These are phyloP conservation scores for Peterozyma toletana DNA, from an alignment of 805 yeast genomes.

Conservation along the genomic window DNA sequence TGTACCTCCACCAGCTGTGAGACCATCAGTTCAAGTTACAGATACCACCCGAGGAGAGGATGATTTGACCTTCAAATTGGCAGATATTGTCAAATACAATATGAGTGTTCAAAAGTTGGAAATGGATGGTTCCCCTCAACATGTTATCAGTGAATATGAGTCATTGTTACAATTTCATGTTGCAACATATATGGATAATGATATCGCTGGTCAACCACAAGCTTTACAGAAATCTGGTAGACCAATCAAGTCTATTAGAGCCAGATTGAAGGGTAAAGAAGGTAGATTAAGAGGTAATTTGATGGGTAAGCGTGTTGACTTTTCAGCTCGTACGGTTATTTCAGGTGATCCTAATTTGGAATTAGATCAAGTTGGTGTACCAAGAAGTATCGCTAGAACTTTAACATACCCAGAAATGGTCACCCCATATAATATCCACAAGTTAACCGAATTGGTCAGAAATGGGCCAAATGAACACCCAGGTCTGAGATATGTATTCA, in stretches of 20 bases:
- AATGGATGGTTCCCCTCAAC: constrained; percentile 99
- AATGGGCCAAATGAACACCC: constrained; percentile 99
- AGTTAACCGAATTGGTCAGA: constrained; percentile 85
- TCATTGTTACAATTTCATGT: constrained; percentile 94
- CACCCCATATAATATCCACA: constrained; percentile 94
- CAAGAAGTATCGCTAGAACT: constrained; percentile 92
- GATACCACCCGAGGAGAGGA: constrained; percentile 99
- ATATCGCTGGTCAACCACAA: constrained; percentile 99
- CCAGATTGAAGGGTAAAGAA: constrained; percentile 99
- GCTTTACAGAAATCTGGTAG: constrained; percentile 98
- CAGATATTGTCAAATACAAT: constrained; percentile 94
- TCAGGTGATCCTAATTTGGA: constrained; percentile 99
- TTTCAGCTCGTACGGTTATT: constrained; percentile 97
- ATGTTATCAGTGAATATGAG: constrained; percentile 94
- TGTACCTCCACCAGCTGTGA: constrained; percentile 99
- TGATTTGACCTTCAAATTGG: constrained; percentile 95
- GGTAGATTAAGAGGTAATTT: constrained; percentile 97
- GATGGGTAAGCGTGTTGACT: constrained; percentile 99
- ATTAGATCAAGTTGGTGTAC: constrained; percentile 98
- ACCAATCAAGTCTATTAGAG: constrained; percentile 96
- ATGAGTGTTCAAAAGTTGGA: constrained; percentile 95
- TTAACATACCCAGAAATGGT: constrained; percentile 95
- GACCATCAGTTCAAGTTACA: constrained; percentile 97
- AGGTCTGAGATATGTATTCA: constrained; percentile 96
- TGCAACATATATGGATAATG: constrained; percentile 99